Evolutionary conservation across 768 basidiomycete genomes (phyloP).

Genomic region (Pleurotus djamor): DNA sequence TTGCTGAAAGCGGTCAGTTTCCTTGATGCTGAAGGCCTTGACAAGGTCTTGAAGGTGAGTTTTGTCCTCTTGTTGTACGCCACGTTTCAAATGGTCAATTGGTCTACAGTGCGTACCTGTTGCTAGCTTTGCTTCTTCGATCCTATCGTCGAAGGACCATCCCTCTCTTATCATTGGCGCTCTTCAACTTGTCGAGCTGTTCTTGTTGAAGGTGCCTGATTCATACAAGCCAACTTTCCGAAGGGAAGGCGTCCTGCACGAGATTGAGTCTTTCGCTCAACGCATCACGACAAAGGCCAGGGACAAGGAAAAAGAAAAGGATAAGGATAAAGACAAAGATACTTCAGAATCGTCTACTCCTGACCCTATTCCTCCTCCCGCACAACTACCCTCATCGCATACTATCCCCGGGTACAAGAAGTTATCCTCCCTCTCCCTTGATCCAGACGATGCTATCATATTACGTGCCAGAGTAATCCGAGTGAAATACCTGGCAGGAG

Average conservation of each 20-base stretch:
- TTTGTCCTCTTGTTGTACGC: neutral
- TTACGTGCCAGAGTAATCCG: conserved; percentile 88
- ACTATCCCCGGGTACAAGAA: conserved; percentile 68
- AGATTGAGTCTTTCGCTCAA: conserved; percentile 77
- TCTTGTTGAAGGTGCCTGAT: conserved; percentile 79
- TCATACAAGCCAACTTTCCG: conserved; percentile 89
- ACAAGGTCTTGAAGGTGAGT: conserved; percentile 74
- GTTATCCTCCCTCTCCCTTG: conserved; percentile 62
- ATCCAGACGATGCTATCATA: conserved; percentile 90
- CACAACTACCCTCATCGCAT: conserved; percentile 28
- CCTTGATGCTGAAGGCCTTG: conserved; percentile 73
- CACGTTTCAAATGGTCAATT: conserved; percentile 4
- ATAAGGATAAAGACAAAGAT: conserved; percentile 45
- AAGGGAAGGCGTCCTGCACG: conserved; percentile 95
- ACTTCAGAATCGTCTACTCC: conserved; percentile 33
- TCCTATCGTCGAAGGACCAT: conserved; percentile 91
- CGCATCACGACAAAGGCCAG: conserved; percentile 56
- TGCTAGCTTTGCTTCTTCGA: conserved; percentile 92
- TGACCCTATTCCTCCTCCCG: conserved; percentile 27
- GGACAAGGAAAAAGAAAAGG: conserved; percentile 30
- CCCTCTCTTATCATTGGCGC: conserved; percentile 83
- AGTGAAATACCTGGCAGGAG: conserved; percentile 70
- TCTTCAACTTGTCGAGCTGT: conserved; percentile 90
- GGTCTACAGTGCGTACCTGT: conserved; percentile 80
- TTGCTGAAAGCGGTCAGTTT: conserved; percentile 92